Evolutionary conservation across 768 basidiomycete genomes (phyloP), one percentile per base, ranked within the genome.

Genomic region (Panellus pusillus): DNA sequence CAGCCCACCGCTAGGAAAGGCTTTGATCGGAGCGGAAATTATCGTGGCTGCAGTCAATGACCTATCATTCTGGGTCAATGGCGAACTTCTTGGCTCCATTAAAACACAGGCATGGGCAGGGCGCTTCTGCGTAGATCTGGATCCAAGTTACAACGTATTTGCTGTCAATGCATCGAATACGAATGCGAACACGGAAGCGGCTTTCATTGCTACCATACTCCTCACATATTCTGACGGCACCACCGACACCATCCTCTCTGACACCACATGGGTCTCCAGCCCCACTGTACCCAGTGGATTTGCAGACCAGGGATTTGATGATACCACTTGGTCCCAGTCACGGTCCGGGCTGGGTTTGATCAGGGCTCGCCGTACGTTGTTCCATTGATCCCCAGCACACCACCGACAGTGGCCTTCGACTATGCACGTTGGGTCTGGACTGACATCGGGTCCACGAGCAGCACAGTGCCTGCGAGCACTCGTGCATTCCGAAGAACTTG

Each of bases 81-180:
- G 45, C 27, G 45, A 29, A n/a, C 17, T 47, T 32, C n/a, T 47
- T 8, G 45, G 45, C 15, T 20, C 27, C 31, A 28, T 11, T 17
- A 32, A 15, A 12, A 15, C 13, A 6, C 31, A 32, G 31, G 31
- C 31, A 13, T 32, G 31, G 31, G 31, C 31, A 6, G 31, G 31
- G 7, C 42, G 42, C 20, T 50, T 41, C 27, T n/a, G n/a, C n/a
- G n/a, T n/a, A n/a, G n/a, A n/a, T n/a, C n/a, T n/a, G n/a, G n/a
- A n/a, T n/a, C n/a, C 49, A 14, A 50, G 49, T 31, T 42, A 41
- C 49, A 50, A 50, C 36, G 49, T 50, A 14, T 50, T 50, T 29
- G 49, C 49, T 9, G 49, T 46, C 40, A 52, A 45, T 14, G 51
- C 44, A 7, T 44, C 51, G 43, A n/a, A 12, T 32, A 20, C 40